phyloP scores from a whole-genome alignment of 352 stramenopile species.

The Globisporangium cystogenes region DNA sequence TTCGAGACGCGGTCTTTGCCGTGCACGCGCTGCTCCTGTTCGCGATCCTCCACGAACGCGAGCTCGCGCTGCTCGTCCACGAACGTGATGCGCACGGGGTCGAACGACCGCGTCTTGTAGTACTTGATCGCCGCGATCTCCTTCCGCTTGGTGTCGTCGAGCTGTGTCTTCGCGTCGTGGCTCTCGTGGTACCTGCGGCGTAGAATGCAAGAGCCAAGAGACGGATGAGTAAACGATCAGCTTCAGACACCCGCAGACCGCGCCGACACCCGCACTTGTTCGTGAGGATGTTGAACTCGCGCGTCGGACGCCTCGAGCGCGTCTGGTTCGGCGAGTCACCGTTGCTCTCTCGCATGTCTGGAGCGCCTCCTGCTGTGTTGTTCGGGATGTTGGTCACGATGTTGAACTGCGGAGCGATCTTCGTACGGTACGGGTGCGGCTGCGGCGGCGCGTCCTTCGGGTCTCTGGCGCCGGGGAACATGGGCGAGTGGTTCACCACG shows the following conservation, averaged over 20 bases:
- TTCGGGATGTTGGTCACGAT: slow-evolving; percentile 56
- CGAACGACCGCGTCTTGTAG: slow-evolving; percentile 56
- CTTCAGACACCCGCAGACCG: not conserved
- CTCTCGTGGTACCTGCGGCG: slow-evolving; percentile 40
- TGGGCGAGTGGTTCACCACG: slow-evolving; percentile 56
- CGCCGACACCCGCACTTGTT: slow-evolving; percentile 77
- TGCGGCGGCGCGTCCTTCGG: slow-evolving; percentile 30
- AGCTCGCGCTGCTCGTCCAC: slow-evolving; percentile 23
- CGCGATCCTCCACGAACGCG: slow-evolving; percentile 17
- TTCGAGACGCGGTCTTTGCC: slow-evolving; percentile 39
- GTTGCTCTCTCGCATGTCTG: not conserved
- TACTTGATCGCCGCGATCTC: slow-evolving; percentile 54
- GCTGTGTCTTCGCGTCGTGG: slow-evolving; percentile 32
- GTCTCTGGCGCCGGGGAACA: slow-evolving; percentile 42
- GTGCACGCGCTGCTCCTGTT: slow-evolving; percentile 45
- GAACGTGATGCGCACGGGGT: slow-evolving; percentile 56
- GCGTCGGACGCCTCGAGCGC: slow-evolving; percentile 27
- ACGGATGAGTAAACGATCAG: not conserved
- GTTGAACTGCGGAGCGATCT: slow-evolving; percentile 40
- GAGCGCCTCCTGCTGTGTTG: slow-evolving; percentile 2
- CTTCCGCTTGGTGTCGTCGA: slow-evolving; percentile 36
- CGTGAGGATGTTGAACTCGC: slow-evolving; percentile 70
- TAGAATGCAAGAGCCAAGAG: not conserved
- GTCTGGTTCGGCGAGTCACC: slow-evolving; percentile 6
- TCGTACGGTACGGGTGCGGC: slow-evolving; percentile 27